Conservation (phyloP, 169 alveolate species). For the Theileria parva region DNA sequence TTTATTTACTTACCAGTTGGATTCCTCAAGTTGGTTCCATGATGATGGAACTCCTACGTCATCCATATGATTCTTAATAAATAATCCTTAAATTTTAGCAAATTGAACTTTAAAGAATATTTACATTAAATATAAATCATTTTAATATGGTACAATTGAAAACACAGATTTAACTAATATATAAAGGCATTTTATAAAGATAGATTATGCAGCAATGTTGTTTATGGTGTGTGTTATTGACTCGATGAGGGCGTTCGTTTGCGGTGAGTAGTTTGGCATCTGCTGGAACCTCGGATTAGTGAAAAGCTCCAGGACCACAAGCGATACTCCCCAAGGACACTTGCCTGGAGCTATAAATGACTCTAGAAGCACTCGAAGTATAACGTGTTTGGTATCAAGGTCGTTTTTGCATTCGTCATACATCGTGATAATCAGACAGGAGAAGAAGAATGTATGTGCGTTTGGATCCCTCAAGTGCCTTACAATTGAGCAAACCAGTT, state of each 20-base stretch:
- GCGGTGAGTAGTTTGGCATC: slow-evolving; percentile 17
- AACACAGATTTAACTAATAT: background rate
- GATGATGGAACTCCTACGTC: slow-evolving; percentile 47
- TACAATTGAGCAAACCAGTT: slow-evolving; percentile 87
- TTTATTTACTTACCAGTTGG: slow-evolving; percentile 36
- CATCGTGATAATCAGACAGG: slow-evolving; percentile 83
- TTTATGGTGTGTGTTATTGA: slow-evolving; percentile 29
- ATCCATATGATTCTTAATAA: background rate
- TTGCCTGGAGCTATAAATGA: slow-evolving; percentile 90
- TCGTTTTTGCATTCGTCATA: slow-evolving; percentile 81
- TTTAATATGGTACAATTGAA: background rate
- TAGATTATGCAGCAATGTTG: slow-evolving; percentile 22
- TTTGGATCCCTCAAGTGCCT: slow-evolving; percentile 96
- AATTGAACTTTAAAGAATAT: background rate
- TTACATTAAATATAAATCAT: background rate
- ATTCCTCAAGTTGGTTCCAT: slow-evolving; percentile 60
- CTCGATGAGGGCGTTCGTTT: slow-evolving; percentile 31
- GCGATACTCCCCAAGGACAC: slow-evolving; percentile 97
- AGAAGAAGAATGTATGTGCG: slow-evolving; percentile 91
- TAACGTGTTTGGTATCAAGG: slow-evolving; percentile 86
- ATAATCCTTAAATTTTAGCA: background rate
- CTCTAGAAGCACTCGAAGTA: slow-evolving; percentile 90
- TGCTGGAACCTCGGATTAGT: slow-evolving; percentile 86
- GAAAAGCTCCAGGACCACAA: slow-evolving; percentile 91
- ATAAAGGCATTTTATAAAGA: background rate